Evolutionary conservation across 306 rosid genomes (phyloP), one percentile per base, ranked within the genome.

Genomic region (Casuarina equisetifolia): DNA sequence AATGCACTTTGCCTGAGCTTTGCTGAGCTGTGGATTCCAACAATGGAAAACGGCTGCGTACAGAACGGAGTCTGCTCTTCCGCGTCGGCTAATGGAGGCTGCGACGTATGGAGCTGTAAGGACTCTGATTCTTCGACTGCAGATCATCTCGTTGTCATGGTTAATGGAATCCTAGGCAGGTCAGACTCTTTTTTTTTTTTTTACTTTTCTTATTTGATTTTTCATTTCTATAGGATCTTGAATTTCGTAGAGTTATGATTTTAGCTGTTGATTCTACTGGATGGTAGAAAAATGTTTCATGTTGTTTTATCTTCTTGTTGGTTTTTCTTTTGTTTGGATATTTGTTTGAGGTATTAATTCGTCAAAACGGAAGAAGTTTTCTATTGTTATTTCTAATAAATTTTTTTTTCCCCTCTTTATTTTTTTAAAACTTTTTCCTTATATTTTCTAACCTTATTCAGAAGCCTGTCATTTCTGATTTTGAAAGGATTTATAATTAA

Each of bases 101-200:
- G 85, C 69, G 88, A 91, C n/a, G 82, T 96, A 4, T 91, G 98
- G 98, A 96, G 99, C 64, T 77, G 82, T 2, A 90, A 87, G 63
- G 81, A 77, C 57, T 87, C 91, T 1, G 91, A 89, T 83, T 91
- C 93, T 83, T 88, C 92, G 35, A 81, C 97, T 0, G 98, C 97
- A 10, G 89, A 90, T 17, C 99, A 96, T 83, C 98, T 96, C 42
- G 94, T 96, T 66, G 90, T 96, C 69, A 88, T 91, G 99, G 97
- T 91, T 69, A 86, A 96, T 82, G 99, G 99, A 85, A 91, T 96
- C 75, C 83, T 96, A 38, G 99, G 99, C 80, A 91, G 92, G 98
- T 95, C 25, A 43, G 85, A 19, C 36, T 59, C 57, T 69, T 42
- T 53, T 63, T 19, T 15, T 45, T 38, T 17, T 52, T 6, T n/a